These are phyloP conservation scores for Neurospora tetrasperma DNA, from an alignment of 495 filamentous ascomycete species.

Conservation along the genomic window DNA sequence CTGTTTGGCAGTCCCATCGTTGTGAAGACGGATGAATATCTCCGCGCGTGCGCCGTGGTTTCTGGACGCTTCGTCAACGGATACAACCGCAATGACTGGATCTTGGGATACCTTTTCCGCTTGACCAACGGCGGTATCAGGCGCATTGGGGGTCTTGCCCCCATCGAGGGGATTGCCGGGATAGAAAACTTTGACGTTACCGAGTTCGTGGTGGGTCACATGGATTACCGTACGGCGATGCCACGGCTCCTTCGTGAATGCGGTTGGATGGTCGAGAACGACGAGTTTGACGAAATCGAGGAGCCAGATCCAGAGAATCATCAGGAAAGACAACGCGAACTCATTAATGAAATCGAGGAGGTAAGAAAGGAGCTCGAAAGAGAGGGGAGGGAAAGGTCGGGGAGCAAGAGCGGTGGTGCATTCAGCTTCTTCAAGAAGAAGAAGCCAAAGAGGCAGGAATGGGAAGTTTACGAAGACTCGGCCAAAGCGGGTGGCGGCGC, in stretches of 20 bases:
- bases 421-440: constrained; percentile 81
- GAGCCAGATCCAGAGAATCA: constrained; percentile 96
- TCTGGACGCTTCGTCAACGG: constrained; percentile 90
- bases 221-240: constrained; percentile 92
- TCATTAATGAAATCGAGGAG: constrained; percentile 95
- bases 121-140: constrained; percentile 87
- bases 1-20: constrained; percentile 89
- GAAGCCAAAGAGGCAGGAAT: constrained; percentile 64
- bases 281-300: constrained; percentile 95
- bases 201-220: constrained; percentile 79
- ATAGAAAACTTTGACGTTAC: constrained; percentile 90
- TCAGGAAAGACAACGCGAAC: constrained; percentile 72
- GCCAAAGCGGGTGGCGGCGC: constrained; percentile 17
- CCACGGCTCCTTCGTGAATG: constrained; percentile 68
- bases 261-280: constrained; percentile 81
- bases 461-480: constrained; percentile 81
- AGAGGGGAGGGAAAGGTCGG: constrained; percentile 27
- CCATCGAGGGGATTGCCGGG: constrained; percentile 64
- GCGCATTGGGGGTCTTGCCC: constrained; percentile 79
- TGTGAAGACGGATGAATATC: constrained; percentile 83
- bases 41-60: constrained; percentile 69
- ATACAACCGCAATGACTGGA: constrained; percentile 94
- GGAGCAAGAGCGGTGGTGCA: constrained; percentile 20
- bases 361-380: constrained; percentile 77
- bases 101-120: constrained; percentile 93